A percentile compares a stretch with the other conserved stretches of the same genome.
These are phyloP conservation scores for Eimeria falciformis DNA, from an alignment of 169 alveolate species.

Conservation along the genomic window DNA sequence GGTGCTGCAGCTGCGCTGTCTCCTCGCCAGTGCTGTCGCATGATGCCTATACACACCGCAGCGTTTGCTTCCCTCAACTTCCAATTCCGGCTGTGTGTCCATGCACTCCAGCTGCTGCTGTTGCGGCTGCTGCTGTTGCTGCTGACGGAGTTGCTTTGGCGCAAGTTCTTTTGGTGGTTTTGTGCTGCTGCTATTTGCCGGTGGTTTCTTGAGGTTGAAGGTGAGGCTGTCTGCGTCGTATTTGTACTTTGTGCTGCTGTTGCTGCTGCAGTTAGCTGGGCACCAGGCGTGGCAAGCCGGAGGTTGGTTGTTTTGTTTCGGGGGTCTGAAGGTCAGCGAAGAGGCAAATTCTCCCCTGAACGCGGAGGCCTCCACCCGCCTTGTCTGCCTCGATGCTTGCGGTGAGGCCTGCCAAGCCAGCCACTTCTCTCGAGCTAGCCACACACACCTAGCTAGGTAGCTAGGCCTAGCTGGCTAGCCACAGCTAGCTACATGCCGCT, in stretches of 20 bases:
- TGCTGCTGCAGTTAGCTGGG: constrained; percentile 50
- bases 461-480: too few species aligned
- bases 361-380: constrained; percentile 5
- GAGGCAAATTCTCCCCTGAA: constrained; percentile 20
- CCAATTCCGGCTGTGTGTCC: constrained; percentile 39
- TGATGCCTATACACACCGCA: constrained; percentile 55
- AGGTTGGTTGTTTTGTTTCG: constrained; percentile 36
- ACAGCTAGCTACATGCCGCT: too few species aligned
- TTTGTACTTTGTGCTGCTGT: too few species aligned
- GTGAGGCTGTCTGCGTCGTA: too few species aligned
- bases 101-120: not conserved
- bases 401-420: too few species aligned
- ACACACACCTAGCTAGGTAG: too few species aligned
- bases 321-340: constrained; percentile 40
- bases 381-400: constrained; percentile 46
- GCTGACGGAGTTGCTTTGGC: too few species aligned
- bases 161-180: too few species aligned
- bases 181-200: not conserved
- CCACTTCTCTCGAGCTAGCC: too few species aligned
- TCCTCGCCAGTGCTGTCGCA: constrained; percentile 35
- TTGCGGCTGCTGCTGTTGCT: too few species aligned
- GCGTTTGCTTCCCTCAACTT: constrained; percentile 29
- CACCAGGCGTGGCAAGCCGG: constrained; percentile 73
- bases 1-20: constrained; percentile 58
- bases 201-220: too few species aligned